phyloP scores from a whole-genome alignment of 2,329 filamentous ascomycete genomes.

The Nothophoma quercina region DNA sequence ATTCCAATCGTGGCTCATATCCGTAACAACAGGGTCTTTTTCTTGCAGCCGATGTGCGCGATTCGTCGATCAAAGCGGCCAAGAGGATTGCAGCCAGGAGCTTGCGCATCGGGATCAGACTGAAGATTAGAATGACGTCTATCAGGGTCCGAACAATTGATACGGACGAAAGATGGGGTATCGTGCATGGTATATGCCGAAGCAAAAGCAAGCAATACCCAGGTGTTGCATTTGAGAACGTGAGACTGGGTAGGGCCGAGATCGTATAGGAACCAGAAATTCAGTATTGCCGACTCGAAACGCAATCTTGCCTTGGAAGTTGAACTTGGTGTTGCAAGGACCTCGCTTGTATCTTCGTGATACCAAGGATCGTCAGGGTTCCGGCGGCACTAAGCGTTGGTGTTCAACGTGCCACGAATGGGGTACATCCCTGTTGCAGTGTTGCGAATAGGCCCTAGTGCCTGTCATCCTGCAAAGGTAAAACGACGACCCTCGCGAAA shows the following conservation, averaged over 20 bases:
- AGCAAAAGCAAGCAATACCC: conserved; percentile 29
- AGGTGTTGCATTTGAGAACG: conserved; percentile 7
- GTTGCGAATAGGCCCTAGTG: conserved; percentile 19
- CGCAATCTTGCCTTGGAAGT: conserved; percentile 21
- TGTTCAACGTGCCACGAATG: conserved; percentile 25
- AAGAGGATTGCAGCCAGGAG: conserved; percentile 18
- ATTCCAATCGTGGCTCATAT: conserved; percentile 22
- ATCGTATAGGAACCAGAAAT: conserved; percentile 15
- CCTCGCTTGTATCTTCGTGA: conserved; percentile 21
- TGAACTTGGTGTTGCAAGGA: conserved; percentile 22
- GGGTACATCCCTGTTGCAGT: conserved; percentile 36
- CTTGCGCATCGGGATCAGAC: conserved; percentile 26
- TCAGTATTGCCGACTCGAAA: conserved; percentile 14
- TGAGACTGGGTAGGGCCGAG: conserved; percentile 15
- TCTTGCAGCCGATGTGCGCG: background rate
- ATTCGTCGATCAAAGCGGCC: conserved; percentile 42
- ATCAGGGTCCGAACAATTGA: background rate
- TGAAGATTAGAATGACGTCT: conserved; percentile 39
- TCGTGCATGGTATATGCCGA: conserved; percentile 10
- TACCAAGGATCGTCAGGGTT: conserved; percentile 27
- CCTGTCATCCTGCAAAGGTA: conserved; percentile 28
- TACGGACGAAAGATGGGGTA: conserved; percentile 4
- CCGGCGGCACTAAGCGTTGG: conserved; percentile 28
- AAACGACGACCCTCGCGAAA: conserved; percentile 19
- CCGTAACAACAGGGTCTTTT: conserved; percentile 10